Evolutionary conservation across 176 grass and related monocot species (phyloP).

Genomic region (Tuctoria greenei): DNA sequence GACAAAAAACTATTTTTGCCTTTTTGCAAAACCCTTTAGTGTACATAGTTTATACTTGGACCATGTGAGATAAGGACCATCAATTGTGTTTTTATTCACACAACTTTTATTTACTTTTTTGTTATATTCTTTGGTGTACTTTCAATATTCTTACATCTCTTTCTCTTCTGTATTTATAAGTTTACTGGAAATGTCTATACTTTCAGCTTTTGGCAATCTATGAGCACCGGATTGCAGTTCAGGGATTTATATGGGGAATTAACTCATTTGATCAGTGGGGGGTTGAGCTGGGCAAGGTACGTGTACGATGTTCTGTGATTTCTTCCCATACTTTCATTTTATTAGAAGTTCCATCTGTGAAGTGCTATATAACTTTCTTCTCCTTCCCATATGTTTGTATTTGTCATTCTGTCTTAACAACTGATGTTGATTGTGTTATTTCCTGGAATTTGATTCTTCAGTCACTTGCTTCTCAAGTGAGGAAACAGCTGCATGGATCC

Average conservation of each 20-base stretch:
- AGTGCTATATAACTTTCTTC: neutral
- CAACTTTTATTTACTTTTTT: neutral
- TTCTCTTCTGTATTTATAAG: neutral
- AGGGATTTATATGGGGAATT: constrained; percentile 97
- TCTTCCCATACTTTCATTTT: neutral
- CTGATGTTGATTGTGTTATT: constrained; percentile 5
- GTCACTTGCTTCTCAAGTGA: constrained; percentile 79
- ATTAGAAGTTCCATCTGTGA: neutral
- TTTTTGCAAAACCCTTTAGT: neutral
- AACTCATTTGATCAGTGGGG: constrained; percentile 99
- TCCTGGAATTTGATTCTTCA: constrained; percentile 45
- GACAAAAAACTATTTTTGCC: neutral
- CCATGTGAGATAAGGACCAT: neutral
- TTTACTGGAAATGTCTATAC: constrained; percentile 1
- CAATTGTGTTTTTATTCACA: neutral
- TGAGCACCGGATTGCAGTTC: constrained; percentile 82
- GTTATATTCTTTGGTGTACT: neutral
- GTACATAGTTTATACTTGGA: neutral
- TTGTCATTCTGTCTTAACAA: neutral
- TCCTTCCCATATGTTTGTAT: neutral
- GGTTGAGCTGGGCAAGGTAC: constrained; percentile 96
- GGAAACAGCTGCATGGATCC: constrained; percentile 60
- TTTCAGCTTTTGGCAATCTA: constrained; percentile 90
- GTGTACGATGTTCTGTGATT: constrained; percentile 22
- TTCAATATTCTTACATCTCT: constrained; percentile 7